Percentiles rank a stretch among this genome's conserved stretches.
These are phyloP conservation scores for Myrica gale DNA, from an alignment of 306 rosid genomes.

Conservation along the genomic window DNA sequence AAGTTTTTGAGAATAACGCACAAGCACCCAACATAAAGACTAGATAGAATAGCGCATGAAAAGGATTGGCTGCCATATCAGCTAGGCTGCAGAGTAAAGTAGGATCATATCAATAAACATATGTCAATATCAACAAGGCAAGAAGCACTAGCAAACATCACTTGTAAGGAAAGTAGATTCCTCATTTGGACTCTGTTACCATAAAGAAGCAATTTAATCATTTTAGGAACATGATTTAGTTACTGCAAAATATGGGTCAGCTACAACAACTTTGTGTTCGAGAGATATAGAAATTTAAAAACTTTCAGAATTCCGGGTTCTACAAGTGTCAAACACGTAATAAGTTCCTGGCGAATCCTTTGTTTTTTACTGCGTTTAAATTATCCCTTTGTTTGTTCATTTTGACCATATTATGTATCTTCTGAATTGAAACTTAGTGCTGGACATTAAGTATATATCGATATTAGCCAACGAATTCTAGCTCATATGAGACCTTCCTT, in stretches of 20 bases:
- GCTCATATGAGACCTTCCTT: not conserved
- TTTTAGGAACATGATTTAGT: not conserved
- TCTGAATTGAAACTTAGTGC: not conserved
- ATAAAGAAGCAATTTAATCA: not conserved
- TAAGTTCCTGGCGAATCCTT: not conserved
- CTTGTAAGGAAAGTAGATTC: conserved; percentile 2
- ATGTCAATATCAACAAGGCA: not conserved
- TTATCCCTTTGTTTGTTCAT: not conserved
- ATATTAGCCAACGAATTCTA: not conserved
- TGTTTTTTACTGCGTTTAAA: not conserved
- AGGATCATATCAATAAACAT: conserved; percentile 15
- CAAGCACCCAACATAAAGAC: conserved; percentile 91
- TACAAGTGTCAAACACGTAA: not conserved
- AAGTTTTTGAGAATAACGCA: conserved; percentile 88
- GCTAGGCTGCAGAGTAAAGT: conserved; percentile 65
- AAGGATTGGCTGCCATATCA: conserved; percentile 97
- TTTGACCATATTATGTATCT: not conserved
- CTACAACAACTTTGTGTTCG: not conserved
- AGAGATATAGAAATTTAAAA: not conserved
- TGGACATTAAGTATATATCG: not conserved
- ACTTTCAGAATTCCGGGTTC: not conserved
- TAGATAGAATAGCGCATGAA: conserved; percentile 83
- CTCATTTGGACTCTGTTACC: not conserved
- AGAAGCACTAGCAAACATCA: not conserved
- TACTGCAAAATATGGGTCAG: not conserved